Evolutionary conservation across 2,329 filamentous ascomycete species (phyloP).

Genomic region (Fusarium equiseti): DNA sequence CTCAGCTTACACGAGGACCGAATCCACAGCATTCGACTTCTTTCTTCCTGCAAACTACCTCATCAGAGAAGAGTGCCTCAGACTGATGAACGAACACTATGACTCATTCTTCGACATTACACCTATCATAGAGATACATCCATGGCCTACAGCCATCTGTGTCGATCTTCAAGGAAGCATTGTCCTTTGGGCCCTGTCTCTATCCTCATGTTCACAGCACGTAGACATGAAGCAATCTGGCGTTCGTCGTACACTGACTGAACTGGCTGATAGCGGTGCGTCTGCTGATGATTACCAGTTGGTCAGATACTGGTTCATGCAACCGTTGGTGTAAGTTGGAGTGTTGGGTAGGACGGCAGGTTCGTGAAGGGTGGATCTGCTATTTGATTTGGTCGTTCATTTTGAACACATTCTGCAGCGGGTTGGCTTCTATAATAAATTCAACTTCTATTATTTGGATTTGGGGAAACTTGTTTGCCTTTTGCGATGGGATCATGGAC

Average conservation of each 20-base stretch:
- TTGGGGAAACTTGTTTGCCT: no score
- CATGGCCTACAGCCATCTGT: conserved; percentile 11
- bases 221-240: conserved; percentile 19
- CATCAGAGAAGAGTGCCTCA: background rate
- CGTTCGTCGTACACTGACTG: conserved; percentile 3
- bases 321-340: background rate
- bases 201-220: background rate
- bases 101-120: background rate
- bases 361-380: fast-evolving
- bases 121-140: background rate
- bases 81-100: background rate
- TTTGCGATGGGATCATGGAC: no score
- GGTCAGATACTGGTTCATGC: conserved; percentile 14
- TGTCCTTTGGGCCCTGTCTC: conserved; percentile 20
- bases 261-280: conserved; percentile 28
- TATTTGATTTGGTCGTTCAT: background rate
- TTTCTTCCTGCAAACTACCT: conserved; percentile 1
- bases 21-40: background rate
- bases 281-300: conserved; percentile 16
- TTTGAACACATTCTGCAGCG: background rate
- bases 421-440: background rate
- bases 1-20: background rate
- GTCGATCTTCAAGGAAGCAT: background rate
- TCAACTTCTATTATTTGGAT: no score
- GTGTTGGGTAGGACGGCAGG: background rate